These are phyloP conservation scores for Potentilla sterilis DNA, from an alignment of 306 rosid genomes.

Conservation along the genomic window DNA sequence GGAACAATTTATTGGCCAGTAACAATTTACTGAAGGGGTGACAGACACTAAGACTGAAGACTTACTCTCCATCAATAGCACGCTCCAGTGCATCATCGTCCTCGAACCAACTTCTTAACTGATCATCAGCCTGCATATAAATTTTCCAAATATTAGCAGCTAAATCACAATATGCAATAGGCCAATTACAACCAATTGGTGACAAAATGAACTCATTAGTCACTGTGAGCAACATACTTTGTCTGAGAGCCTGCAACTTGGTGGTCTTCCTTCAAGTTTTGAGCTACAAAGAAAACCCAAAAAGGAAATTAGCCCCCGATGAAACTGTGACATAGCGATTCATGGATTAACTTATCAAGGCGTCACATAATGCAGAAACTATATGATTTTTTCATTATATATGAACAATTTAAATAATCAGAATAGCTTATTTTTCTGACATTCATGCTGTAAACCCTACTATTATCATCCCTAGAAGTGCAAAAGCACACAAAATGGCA, in stretches of 20 bases:
- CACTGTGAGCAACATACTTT: constrained; percentile 56
- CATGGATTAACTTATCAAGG: not conserved
- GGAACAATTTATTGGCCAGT: not conserved
- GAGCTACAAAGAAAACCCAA: constrained; percentile 54
- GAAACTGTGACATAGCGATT: not conserved
- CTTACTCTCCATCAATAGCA: constrained; percentile 88
- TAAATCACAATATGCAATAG: constrained; percentile 19
- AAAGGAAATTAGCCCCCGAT: not conserved
- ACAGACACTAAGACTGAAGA: constrained; percentile 3
- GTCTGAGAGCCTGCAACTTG: constrained; percentile 88
- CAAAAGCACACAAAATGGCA: constrained; percentile 8
- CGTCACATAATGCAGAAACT: not conserved
- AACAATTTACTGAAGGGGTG: not conserved
- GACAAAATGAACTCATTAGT: not conserved
- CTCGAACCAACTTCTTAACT: constrained; percentile 69
- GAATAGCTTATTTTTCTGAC: not conserved
- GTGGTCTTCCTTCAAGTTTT: constrained; percentile 86
- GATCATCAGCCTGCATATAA: constrained; percentile 68
- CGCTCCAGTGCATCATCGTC: constrained; percentile 94
- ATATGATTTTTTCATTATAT: not conserved
- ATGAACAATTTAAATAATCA: not conserved
- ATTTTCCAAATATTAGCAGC: constrained; percentile 30
- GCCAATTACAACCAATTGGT: not conserved
- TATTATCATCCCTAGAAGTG: not conserved
- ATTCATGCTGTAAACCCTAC: not conserved